phyloP scores from a whole-genome alignment of 495 filamentous ascomycete genomes.

The Oleoguttula mirabilis region DNA sequence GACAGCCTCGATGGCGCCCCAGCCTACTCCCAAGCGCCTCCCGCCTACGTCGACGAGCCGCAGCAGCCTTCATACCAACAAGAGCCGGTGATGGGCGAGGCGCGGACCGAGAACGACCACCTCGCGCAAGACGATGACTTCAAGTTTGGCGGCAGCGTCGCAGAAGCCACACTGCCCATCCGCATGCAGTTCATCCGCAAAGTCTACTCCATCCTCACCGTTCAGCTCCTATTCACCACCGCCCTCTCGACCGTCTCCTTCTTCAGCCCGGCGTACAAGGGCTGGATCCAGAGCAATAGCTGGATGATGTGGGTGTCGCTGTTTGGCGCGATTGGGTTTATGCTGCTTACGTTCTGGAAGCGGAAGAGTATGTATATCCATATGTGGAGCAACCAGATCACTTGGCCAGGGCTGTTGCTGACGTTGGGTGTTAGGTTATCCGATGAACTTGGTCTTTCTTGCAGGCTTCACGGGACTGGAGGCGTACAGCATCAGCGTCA shows the following conservation, averaged over 20 bases:
- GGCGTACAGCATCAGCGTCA: constrained; percentile 85
- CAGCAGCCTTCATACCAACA: constrained; percentile 31
- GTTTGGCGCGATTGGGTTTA: constrained; percentile 66
- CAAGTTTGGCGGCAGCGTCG: constrained; percentile 88
- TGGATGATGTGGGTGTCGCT: constrained; percentile 79
- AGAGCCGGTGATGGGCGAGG: constrained; percentile 48
- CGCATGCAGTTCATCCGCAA: constrained; percentile 97
- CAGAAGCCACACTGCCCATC: constrained; percentile 82
- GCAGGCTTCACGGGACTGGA: constrained; percentile 82
- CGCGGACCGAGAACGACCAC: constrained; percentile 76
- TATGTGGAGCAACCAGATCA: constrained; percentile 89
- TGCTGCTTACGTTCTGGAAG: constrained; percentile 93
- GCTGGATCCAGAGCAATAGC: constrained; percentile 73
- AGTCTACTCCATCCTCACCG: constrained; percentile 76
- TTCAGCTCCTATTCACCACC: constrained; percentile 77
- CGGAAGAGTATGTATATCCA: constrained; percentile 36
- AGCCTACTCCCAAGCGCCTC: constrained; percentile 69
- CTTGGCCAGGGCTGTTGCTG: constrained; percentile 26
- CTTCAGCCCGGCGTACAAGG: constrained; percentile 64
- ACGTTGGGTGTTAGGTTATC: constrained; percentile 41
- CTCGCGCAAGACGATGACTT: constrained; percentile 98
- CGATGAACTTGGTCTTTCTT: constrained; percentile 86
- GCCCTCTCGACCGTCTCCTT: constrained; percentile 73
- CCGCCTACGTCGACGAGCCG: constrained; percentile 61
- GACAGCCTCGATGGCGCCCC: constrained; percentile 29